Evolutionary conservation across 164 flowering plant species (phyloP).

Genomic region (Tetrastigma voinierianum): DNA sequence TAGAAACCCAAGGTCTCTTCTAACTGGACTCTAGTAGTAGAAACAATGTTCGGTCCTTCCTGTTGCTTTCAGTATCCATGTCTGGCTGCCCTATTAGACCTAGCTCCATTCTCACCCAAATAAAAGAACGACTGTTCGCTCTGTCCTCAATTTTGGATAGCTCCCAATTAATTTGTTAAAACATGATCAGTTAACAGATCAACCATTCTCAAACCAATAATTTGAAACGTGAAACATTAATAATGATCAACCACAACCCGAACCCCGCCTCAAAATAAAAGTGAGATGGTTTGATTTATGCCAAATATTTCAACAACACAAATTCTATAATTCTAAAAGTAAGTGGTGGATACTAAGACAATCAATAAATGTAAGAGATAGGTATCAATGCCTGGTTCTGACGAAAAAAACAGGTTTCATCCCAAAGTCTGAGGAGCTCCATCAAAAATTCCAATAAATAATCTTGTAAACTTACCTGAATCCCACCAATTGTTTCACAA

Average conservation of each 20-base stretch:
- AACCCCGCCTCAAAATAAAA: no score
- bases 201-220: not conserved
- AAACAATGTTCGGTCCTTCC: conserved; percentile 77
- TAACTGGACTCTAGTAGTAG: conserved; percentile 60
- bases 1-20: conserved; percentile 86
- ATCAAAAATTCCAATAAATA: not conserved
- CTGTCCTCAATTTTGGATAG: conserved; percentile 56
- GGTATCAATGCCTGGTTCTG: not conserved
- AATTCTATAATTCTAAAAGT: no score
- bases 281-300: no score
- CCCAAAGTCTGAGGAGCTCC: not conserved
- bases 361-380: not conserved
- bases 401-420: not conserved
- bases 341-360: no score
- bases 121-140: conserved; percentile 92
- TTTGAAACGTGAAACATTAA: not conserved
- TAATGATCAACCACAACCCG: not conserved
- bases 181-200: no score
- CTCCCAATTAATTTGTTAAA: conserved; percentile 19
- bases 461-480: not conserved
- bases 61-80: conserved; percentile 93
- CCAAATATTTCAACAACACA: no score
- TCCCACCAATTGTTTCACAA: not conserved
- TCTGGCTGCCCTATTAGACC: conserved; percentile 76
- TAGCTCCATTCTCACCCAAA: conserved; percentile 76